Evolutionary conservation across 768 basidiomycete genomes (phyloP), one percentile per base, ranked within the genome.

Genomic region (Tephrocybe sp.): DNA sequence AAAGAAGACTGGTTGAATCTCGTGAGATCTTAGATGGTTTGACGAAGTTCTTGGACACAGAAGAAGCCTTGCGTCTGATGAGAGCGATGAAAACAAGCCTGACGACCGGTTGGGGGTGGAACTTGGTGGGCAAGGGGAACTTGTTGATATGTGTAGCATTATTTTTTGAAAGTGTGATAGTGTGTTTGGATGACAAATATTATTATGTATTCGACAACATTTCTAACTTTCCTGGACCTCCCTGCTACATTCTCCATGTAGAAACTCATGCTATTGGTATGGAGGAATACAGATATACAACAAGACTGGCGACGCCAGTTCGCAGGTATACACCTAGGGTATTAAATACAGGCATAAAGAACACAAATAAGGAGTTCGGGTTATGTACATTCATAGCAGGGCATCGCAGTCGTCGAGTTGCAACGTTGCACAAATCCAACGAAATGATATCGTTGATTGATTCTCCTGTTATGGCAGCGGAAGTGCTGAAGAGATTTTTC

Each of bases 21-120:
- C 76, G 54, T 43, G 68, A 70, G 76, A 82, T 89, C 72, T 76
- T 63, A 65, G 66, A 83, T 76, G 75, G 81, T 85, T 85, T 69
- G 65, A 54, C 53, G 66, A 70, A 73, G 65, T 86, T 81, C 68
- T 80, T 86, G 75, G 75, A 80, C 71, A 52, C 54, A 42, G 45
- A 19, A 52, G 49, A 52, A 64, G 63, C 61, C 49, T 56, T 40
- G 19, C 34, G 34, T 41, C 25, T 27, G 47, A 33, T 52, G 49
- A 61, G 41, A 50, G 45, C 43, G 51, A 57, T 55, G 43, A 23
- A 52, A 55, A 47, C 31, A 43, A 47, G 21, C 42, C 46, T 18
- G 45, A n/a, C 50, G 38, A 48, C 34, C 43, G 49, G 55, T 57
- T 57, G 50, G 39, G 50, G 55, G 50, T 50, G 58, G 55, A 45